Conservation (phyloP, 2,329 filamentous ascomycete species). For the Epichloe elymi region DNA sequence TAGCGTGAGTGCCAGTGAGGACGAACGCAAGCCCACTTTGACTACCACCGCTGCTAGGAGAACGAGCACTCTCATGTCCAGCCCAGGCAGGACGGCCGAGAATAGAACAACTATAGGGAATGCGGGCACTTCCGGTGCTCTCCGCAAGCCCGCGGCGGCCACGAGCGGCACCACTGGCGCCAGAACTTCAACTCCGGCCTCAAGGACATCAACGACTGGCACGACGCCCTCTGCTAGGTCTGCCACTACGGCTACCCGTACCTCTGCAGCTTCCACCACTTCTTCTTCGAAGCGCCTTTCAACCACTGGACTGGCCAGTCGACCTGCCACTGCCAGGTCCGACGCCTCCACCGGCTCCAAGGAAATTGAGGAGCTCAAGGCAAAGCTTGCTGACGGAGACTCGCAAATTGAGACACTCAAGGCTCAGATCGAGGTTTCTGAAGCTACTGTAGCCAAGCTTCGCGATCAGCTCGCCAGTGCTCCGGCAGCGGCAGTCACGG, state of each 20-base stretch:
- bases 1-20: slow-evolving; percentile 35
- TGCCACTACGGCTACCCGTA: slow-evolving; percentile 19
- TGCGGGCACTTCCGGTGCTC: slow-evolving; percentile 17
- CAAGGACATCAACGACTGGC: slow-evolving; percentile 17
- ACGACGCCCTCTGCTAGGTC: slow-evolving; percentile 20
- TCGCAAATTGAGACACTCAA: slow-evolving; percentile 43
- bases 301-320: slow-evolving; percentile 23
- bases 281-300: slow-evolving; percentile 43
- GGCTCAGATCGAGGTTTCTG: slow-evolving; percentile 39
- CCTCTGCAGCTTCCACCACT: slow-evolving; percentile 27
- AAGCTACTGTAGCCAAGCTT: slow-evolving; percentile 42
- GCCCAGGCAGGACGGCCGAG: slow-evolving; percentile 21
- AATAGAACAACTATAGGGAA: slow-evolving; percentile 23
- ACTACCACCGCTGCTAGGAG: slow-evolving; percentile 26
- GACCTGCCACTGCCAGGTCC: slow-evolving; percentile 23
- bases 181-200: slow-evolving; percentile 20
- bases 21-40: slow-evolving; percentile 32
- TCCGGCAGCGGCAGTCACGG: slow-evolving; percentile 20
- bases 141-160: slow-evolving; percentile 22
- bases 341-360: slow-evolving; percentile 33
- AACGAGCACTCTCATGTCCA: slow-evolving; percentile 30
- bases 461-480: slow-evolving; percentile 36
- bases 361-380: slow-evolving; percentile 47
- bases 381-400: slow-evolving; percentile 45
- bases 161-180: slow-evolving; percentile 22